Percentiles rank a stretch among this genome's conserved stretches.
Evolutionary conservation across 1,139 yeast species (phyloP).

Genomic region (Meyerozyma sp.): DNA sequence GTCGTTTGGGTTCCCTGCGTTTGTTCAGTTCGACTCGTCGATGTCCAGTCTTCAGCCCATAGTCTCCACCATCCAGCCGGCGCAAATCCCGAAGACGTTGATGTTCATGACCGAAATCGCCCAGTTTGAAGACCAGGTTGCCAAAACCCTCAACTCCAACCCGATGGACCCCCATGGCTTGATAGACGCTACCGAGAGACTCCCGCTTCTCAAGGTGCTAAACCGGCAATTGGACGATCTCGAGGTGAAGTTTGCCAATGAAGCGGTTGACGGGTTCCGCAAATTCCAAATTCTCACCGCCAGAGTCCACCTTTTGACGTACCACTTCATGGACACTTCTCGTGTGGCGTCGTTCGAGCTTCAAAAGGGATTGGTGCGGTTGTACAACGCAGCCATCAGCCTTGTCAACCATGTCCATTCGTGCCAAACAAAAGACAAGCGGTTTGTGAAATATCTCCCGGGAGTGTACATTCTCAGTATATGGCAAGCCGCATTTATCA

Average conservation of each 20-base stretch:
- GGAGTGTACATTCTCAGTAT: constrained; percentile 73
- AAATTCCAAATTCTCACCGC: constrained; percentile 66
- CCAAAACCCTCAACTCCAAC: constrained; percentile 70
- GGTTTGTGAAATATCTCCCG: constrained; percentile 73
- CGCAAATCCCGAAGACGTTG: constrained; percentile 54
- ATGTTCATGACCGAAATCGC: constrained; percentile 78
- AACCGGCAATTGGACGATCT: constrained; percentile 69
- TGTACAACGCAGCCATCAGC: constrained; percentile 74
- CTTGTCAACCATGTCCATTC: constrained; percentile 61
- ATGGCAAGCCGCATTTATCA: constrained; percentile 89
- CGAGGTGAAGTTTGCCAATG: constrained; percentile 42
- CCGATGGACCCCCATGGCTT: constrained; percentile 65
- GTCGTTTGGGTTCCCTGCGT: constrained; percentile 91
- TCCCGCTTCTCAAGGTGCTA: constrained; percentile 68
- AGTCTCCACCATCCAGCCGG: constrained; percentile 2
- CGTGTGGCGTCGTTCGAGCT: constrained; percentile 55
- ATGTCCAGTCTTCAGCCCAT: constrained; percentile 17
- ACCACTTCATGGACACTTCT: constrained; percentile 69
- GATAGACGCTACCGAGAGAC: constrained; percentile 61
- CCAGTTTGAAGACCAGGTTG: constrained; percentile 79
- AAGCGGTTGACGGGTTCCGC: constrained; percentile 56
- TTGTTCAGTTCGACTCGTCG: constrained; percentile 77
- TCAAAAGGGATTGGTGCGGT: constrained; percentile 67
- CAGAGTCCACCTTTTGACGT: constrained; percentile 72
- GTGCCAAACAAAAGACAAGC: constrained; percentile 55